Evolutionary conservation across 2,329 filamentous ascomycete genomes (phyloP).

Genomic region (Arthrobotrys musiformis): DNA sequence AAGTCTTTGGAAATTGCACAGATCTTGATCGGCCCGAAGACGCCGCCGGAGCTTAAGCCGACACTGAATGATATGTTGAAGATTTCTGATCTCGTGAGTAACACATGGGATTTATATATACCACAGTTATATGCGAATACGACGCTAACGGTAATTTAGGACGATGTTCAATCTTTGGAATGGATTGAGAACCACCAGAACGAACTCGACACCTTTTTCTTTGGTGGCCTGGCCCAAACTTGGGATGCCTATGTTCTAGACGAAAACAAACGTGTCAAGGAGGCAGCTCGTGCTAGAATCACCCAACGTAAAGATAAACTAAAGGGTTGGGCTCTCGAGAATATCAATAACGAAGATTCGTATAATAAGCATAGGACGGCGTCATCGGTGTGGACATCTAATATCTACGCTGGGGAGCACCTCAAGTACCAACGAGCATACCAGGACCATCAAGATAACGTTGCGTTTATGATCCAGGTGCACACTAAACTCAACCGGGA

Average conservation of each 20-base stretch:
- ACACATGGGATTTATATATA: background rate
- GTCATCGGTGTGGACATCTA: constrained; percentile 91
- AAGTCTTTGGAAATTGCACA: constrained; percentile 43
- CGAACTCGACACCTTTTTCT: constrained; percentile 83
- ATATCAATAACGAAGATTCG: constrained; percentile 74
- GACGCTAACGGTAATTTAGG: constrained; percentile 62
- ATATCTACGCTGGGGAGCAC: constrained; percentile 91
- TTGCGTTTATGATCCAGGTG: constrained; percentile 77
- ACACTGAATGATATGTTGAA: constrained; percentile 47
- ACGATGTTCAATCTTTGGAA: constrained; percentile 84
- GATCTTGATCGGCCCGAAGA: constrained; percentile 48
- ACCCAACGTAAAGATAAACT: constrained; percentile 83
- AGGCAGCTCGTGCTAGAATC: constrained; percentile 76
- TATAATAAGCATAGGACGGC: constrained; percentile 85
- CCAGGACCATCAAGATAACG: constrained; percentile 93
- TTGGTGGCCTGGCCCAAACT: constrained; percentile 78
- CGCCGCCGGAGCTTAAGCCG: constrained; percentile 46
- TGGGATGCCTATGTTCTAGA: constrained; percentile 89
- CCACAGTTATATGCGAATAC: too few species aligned
- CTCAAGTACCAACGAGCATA: constrained; percentile 87
- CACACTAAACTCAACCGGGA: constrained; percentile 83
- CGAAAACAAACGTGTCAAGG: constrained; percentile 83
- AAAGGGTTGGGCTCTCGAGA: constrained; percentile 79
- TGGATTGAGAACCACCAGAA: constrained; percentile 88
- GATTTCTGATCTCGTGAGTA: constrained; percentile 49